Conservation (phyloP, 768 basidiomycete species). For the Kwoniella sp. region DNA sequence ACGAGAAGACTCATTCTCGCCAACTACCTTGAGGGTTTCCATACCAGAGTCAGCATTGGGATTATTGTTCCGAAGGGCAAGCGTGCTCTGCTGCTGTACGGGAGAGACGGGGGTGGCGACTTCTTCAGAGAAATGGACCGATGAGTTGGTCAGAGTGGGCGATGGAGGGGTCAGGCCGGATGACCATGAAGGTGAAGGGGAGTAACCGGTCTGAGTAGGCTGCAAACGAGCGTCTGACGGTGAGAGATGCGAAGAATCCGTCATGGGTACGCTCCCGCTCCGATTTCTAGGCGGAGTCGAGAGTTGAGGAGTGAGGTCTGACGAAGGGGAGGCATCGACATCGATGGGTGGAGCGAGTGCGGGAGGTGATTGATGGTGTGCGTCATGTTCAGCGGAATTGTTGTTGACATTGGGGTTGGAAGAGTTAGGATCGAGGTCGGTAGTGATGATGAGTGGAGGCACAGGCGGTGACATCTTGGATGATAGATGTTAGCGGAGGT, state of each 20-base stretch:
- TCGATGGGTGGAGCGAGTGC: constrained; percentile 22
- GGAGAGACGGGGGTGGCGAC: constrained; percentile 33
- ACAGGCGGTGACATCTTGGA: constrained; percentile 13
- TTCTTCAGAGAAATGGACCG: constrained; percentile 48
- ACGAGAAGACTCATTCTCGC: constrained; percentile 23
- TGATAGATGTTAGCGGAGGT: neutral
- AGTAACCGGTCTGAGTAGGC: constrained; percentile 16
- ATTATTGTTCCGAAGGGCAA: constrained; percentile 53
- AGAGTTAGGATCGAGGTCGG: constrained; percentile 34
- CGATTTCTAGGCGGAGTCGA: constrained; percentile 21
- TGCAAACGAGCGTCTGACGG: constrained; percentile 22
- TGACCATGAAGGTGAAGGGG: constrained; percentile 37
- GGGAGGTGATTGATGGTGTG: constrained; percentile 2
- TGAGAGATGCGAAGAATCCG: constrained; percentile 32
- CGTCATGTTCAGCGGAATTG: constrained; percentile 6
- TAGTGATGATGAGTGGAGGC: constrained; percentile 50
- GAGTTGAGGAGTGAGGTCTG: constrained; percentile 3
- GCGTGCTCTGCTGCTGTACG: constrained; percentile 21
- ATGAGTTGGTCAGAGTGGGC: constrained; percentile 42
- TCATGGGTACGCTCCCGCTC: constrained; percentile 9
- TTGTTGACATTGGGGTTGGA: constrained; percentile 10
- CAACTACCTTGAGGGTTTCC: constrained; percentile 41
- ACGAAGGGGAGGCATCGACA: constrained; percentile 1
- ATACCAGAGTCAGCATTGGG: constrained; percentile 43
- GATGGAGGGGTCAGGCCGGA: constrained; percentile 41